Base-by-base conservation (phyloP, 75 land plant species). In the Picea glauca region DNA sequence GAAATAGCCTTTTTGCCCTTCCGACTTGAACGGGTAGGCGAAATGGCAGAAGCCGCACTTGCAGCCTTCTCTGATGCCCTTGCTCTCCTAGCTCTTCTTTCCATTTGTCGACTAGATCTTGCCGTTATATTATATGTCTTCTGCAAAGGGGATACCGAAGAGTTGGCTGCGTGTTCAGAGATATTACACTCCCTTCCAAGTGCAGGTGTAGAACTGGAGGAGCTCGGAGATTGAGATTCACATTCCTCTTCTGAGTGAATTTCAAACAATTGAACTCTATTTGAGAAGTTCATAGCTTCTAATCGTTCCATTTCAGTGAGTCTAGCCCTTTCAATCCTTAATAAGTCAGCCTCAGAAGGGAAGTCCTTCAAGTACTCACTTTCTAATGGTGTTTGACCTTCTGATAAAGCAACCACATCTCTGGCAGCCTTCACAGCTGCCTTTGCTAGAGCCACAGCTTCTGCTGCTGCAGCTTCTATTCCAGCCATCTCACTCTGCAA, bases 391-490 rank as follows among this genome's bases (percentile, higher is more conserved):
- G 70, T 13, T 5, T 31, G 58, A 46, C 13, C 63, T 5, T 58
- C 77, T 72, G 65, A 79, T 83, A 84, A 46, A 79, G 75, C 58
- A 15, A 79, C 91, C 59, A 89, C 93, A 77, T 85, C 90, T 83
- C 80, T 85, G 35, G 93, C 91, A 85, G 79, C 81, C 38, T 87
- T 81, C 0, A 84, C 81, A 62, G 93, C 93, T 63, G 93, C 93
- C 75, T 80, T 85, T 26, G 93, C 93, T 26, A 91, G 83, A 83
- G 93, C 91, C 77, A 89, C 83, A 58, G 93, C 93, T 82, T 91
- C 93, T 79, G 93, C 91, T 40, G 93, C 89, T 33, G 91, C 91
- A 11, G 91, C 93, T 12, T 82, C 85, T 59, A 91, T 79, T 23
- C 79, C 85, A 73, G 89, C 89, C 23, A 87, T 91, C 57, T 87